Percentiles rank a stretch among this genome's conserved stretches.
phyloP scores from a whole-genome alignment of 2,329 filamentous ascomycete genomes.

The Claviceps sp. region DNA sequence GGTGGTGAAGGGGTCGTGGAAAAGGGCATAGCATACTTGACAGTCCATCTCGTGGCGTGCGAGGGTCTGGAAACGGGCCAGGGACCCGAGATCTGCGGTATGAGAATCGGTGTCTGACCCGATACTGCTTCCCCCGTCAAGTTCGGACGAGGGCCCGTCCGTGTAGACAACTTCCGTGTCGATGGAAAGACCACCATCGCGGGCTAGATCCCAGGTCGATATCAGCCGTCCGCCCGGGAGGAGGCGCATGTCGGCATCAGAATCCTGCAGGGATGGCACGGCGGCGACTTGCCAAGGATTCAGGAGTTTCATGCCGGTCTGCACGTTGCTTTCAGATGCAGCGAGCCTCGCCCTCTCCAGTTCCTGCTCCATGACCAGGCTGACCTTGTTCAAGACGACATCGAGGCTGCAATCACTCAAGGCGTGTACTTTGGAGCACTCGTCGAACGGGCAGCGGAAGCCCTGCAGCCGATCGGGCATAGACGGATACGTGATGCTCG shows the following conservation, averaged over 20 bases:
- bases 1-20: conserved; percentile 72
- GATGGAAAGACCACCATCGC: conserved; percentile 44
- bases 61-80: conserved; percentile 46
- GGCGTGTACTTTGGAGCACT: conserved; percentile 60
- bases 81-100: conserved; percentile 1
- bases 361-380: conserved; percentile 43
- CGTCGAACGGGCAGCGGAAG: conserved; percentile 58
- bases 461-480: conserved; percentile 52
- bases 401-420: conserved; percentile 64
- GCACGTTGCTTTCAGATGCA: conserved; percentile 12
- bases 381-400: conserved; percentile 61
- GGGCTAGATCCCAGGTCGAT: conserved; percentile 53
- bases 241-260: conserved; percentile 19
- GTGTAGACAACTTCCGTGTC: conserved; percentile 41
- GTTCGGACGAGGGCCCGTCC: conserved; percentile 10
- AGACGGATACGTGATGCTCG: conserved; percentile 66
- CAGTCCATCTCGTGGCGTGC: conserved; percentile 67
- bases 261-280: conserved; percentile 25
- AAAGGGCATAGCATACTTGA: conserved; percentile 72
- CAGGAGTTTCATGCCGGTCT: conserved; percentile 23
- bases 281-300: conserved; percentile 28
- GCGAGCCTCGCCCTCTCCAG: conserved; percentile 29
- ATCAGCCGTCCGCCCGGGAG: conserved; percentile 46
- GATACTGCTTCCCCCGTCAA: not conserved
- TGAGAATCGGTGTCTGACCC: not conserved